Percentiles rank a stretch among this genome's conserved stretches.
Evolutionary conservation across 2,329 filamentous ascomycete species (phyloP).

Genomic region (Didymella pomorum): DNA sequence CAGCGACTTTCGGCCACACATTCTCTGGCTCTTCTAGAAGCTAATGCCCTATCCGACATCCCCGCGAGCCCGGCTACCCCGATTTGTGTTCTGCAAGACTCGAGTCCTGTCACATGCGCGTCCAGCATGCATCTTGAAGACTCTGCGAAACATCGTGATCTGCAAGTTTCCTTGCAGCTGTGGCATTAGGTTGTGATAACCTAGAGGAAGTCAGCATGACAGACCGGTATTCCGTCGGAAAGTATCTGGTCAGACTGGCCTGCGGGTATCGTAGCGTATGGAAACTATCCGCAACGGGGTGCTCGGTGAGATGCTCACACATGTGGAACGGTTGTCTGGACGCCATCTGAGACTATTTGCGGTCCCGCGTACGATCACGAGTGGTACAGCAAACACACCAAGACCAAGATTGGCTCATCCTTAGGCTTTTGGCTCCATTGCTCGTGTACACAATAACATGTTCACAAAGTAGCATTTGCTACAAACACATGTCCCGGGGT

Average conservation of each 20-base stretch:
- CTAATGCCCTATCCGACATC: slow-evolving; percentile 19
- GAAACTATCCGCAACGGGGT: not conserved
- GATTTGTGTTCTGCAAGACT: slow-evolving; percentile 4
- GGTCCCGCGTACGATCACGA: slow-evolving; percentile 5
- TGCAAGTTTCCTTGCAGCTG: not conserved
- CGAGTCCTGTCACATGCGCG: slow-evolving; percentile 14
- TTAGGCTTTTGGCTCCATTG: not conserved
- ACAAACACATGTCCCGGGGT: slow-evolving; percentile 20
- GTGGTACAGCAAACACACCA: not conserved
- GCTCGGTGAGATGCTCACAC: slow-evolving; percentile 1
- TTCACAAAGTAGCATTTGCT: slow-evolving; percentile 8
- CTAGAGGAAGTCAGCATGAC: too few species aligned
- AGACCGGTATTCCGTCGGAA: slow-evolving; percentile 9
- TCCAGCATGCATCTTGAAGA: slow-evolving; percentile 11
- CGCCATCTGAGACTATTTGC: not conserved
- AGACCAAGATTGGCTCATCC: not conserved
- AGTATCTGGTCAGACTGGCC: not conserved
- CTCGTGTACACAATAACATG: not conserved
- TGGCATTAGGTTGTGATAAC: too few species aligned
- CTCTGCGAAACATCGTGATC: slow-evolving; percentile 3
- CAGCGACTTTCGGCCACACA: slow-evolving; percentile 11
- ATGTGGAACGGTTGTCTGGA: not conserved
- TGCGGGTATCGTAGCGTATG: not conserved
- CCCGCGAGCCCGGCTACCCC: slow-evolving; percentile 10
- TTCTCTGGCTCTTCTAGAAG: slow-evolving; percentile 18